phyloP scores from a whole-genome alignment of 2,329 filamentous ascomycete genomes.

The Didymellaceae sp. region DNA sequence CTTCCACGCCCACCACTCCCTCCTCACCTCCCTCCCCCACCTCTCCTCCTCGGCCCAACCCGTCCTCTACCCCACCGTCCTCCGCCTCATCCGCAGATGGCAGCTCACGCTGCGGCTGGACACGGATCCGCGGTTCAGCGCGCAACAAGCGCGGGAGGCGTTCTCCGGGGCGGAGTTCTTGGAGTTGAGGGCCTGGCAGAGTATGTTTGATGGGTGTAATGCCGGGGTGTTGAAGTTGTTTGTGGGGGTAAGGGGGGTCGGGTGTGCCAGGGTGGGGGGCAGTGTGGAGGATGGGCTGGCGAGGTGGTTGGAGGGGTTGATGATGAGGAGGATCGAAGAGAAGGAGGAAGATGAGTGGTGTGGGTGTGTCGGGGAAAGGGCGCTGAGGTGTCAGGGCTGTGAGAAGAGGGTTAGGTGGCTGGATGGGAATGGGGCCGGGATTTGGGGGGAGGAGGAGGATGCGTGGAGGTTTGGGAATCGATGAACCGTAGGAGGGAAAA shows the following conservation, averaged over 20 bases:
- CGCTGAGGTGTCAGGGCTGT: slow-evolving; percentile 41
- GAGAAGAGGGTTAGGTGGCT: slow-evolving; percentile 18
- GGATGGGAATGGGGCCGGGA: slow-evolving; percentile 12
- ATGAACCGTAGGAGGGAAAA: slow-evolving; percentile 6
- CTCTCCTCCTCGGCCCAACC: slow-evolving; percentile 47
- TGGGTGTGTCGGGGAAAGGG: slow-evolving; percentile 34
- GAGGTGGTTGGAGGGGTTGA: slow-evolving; percentile 52
- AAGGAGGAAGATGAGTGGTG: slow-evolving; percentile 31
- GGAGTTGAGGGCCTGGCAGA: slow-evolving; percentile 59
- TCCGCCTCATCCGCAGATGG: slow-evolving; percentile 52
- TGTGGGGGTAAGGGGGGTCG: slow-evolving; percentile 55
- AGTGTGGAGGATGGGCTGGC: slow-evolving; percentile 53
- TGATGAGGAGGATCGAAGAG: slow-evolving; percentile 47
- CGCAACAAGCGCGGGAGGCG: slow-evolving; percentile 47
- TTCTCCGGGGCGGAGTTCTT: slow-evolving; percentile 57
- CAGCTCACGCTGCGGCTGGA: slow-evolving; percentile 57
- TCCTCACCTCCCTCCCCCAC: slow-evolving; percentile 55
- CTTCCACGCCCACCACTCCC: slow-evolving; percentile 58
- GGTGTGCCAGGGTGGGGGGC: slow-evolving; percentile 52
- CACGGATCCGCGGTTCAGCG: slow-evolving; percentile 56
- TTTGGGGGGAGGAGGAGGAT: slow-evolving; percentile 26
- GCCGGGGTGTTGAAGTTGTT: slow-evolving; percentile 54
- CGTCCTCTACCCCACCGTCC: slow-evolving; percentile 41
- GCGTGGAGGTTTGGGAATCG: slow-evolving; percentile 33
- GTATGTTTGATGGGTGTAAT: slow-evolving; percentile 47